phyloP scores from a whole-genome alignment of 805 yeast species.

The Yarrowia yakushimensis region DNA sequence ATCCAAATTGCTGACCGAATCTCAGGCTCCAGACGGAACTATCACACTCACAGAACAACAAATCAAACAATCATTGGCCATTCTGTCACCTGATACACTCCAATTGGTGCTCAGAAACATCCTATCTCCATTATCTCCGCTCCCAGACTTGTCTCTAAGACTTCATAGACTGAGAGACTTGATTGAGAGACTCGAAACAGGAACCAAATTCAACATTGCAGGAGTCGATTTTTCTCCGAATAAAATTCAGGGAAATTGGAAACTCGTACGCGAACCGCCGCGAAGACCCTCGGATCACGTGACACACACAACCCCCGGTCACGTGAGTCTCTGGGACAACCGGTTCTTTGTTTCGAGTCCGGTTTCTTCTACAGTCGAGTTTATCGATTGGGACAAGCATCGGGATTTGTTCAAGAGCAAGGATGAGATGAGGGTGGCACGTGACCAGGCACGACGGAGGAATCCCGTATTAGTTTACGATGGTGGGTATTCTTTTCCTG shows the following conservation, averaged over 20 bases:
- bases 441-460: not conserved
- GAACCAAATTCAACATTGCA: not conserved
- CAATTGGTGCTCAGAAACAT: not conserved
- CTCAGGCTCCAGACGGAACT: not conserved
- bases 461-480: not conserved
- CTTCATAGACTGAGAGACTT: not conserved
- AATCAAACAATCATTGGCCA: not conserved
- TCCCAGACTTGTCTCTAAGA: not conserved
- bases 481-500: not conserved
- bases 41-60: not conserved
- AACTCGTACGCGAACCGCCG: conserved; percentile 3
- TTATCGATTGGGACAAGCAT: not conserved
- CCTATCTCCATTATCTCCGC: conserved; percentile 1
- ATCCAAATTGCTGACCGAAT: not conserved
- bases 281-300: not conserved
- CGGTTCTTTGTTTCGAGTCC: not conserved
- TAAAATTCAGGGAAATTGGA: not conserved
- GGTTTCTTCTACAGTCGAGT: not conserved
- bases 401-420: not conserved
- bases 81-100: not conserved
- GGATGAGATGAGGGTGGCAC: not conserved
- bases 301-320: not conserved
- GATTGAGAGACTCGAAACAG: not conserved
- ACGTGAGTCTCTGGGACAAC: conserved; percentile 13
- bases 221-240: conserved; percentile 6